Percentiles rank a stretch among this genome's conserved stretches.
phyloP scores from a whole-genome alignment of 768 basidiomycete genomes.

The Podaxis rugospora region DNA sequence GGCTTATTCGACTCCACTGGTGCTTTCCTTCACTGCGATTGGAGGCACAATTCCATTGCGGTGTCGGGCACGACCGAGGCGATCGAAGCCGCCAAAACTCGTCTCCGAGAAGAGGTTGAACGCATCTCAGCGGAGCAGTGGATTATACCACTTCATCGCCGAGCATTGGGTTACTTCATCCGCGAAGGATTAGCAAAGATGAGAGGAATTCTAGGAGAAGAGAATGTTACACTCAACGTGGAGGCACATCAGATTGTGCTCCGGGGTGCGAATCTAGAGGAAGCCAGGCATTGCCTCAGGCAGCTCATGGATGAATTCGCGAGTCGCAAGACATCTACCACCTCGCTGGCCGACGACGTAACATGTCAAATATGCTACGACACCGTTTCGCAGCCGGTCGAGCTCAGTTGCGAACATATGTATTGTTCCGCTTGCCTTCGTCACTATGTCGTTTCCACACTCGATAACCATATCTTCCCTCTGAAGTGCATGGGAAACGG shows the following conservation, averaged over 20 bases:
- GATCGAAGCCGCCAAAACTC: constrained; percentile 35
- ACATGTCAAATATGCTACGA: constrained; percentile 56
- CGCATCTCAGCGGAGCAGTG: constrained; percentile 41
- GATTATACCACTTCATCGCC: constrained; percentile 30
- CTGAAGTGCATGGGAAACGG: constrained; percentile 60
- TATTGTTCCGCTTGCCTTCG: constrained; percentile 47
- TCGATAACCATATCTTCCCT: constrained; percentile 47
- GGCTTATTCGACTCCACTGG: constrained; percentile 29
- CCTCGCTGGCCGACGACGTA: constrained; percentile 1
- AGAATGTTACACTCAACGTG: constrained; percentile 44
- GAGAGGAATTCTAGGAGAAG: constrained; percentile 50
- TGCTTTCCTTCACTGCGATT: constrained; percentile 41
- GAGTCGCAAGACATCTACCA: background rate
- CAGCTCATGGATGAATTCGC: constrained; percentile 31
- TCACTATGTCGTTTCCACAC: constrained; percentile 40
- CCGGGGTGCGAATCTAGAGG: constrained; percentile 52
- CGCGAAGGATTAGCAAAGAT: constrained; percentile 44
- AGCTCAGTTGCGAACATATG: constrained; percentile 42
- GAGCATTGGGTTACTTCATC: constrained; percentile 46
- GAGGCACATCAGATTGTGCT: constrained; percentile 32
- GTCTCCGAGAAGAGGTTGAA: constrained; percentile 44
- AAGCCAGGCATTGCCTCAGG: constrained; percentile 43
- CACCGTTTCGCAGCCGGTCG: constrained; percentile 32
- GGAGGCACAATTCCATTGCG: constrained; percentile 39
- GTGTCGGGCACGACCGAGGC: constrained; percentile 38